A percentile compares a stretch with the other conserved stretches of the same genome.
phyloP scores from a whole-genome alignment of 768 basidiomycete genomes.

The Porpolomopsis calyptriformis region DNA sequence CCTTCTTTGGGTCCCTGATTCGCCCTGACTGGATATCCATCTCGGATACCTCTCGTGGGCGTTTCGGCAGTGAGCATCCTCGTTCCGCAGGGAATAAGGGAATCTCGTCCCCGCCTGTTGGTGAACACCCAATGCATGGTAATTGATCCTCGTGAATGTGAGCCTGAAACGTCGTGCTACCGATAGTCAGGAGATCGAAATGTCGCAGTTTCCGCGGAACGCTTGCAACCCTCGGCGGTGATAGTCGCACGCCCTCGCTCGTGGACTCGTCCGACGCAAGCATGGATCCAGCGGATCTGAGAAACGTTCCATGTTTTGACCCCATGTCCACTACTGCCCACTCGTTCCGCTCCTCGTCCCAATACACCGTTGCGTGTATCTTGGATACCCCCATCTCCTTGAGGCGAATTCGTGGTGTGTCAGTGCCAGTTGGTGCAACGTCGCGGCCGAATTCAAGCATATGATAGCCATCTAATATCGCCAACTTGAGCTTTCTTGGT shows the following conservation, averaged over 20 bases:
- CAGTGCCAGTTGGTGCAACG: constrained; percentile 36
- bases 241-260: constrained; percentile 40
- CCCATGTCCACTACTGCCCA: constrained; percentile 83
- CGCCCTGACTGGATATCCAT: constrained; percentile 18
- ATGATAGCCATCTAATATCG: constrained; percentile 36
- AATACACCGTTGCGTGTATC: constrained; percentile 65
- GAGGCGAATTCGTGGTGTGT: constrained; percentile 55
- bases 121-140: constrained; percentile 56
- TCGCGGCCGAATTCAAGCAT: constrained; percentile 74
- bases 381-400: constrained; percentile 83
- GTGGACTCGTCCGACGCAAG: constrained; percentile 16
- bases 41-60: constrained; percentile 19
- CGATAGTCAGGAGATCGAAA: constrained; percentile 55
- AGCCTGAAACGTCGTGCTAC: constrained; percentile 57
- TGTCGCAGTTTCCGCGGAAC: constrained; percentile 53
- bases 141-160: constrained; percentile 55
- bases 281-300: constrained; percentile 23
- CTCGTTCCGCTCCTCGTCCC: constrained; percentile 40
- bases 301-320: constrained; percentile 73
- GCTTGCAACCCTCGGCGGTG: constrained; percentile 56
- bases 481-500: constrained; percentile 36
- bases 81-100: constrained; percentile 39
- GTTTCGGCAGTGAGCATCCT: constrained; percentile 17
- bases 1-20: constrained; percentile 47
- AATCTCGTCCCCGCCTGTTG: constrained; percentile 42